A percentile compares a stretch with the other conserved stretches of the same genome.
phyloP scores from a whole-genome alignment of 2,329 filamentous ascomycete species.

The Scleromitrula shiraiana region DNA sequence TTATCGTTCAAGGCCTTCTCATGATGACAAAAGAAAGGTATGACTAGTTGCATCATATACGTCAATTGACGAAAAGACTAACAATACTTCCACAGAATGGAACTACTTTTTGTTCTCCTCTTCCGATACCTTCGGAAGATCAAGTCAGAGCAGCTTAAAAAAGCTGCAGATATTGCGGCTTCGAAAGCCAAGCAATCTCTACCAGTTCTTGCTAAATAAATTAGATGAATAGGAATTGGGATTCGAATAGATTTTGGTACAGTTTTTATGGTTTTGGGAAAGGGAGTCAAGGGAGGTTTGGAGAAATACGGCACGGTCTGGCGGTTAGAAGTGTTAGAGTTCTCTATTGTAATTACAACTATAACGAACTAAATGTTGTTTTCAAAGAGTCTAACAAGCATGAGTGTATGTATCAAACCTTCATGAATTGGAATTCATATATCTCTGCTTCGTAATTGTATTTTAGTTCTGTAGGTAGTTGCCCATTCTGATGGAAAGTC shows the following conservation, averaged over 20 bases:
- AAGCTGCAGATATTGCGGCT: conserved; percentile 55
- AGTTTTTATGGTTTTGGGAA: neutral
- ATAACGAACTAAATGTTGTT: neutral
- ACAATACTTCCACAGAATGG: conserved; percentile 51
- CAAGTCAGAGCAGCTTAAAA: conserved; percentile 60
- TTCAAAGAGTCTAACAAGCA: too few relatives aligned
- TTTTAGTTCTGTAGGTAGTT: too few relatives aligned
- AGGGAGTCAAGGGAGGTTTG: too few relatives aligned
- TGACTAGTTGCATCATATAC: conserved; percentile 18
- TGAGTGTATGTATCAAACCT: too few relatives aligned
- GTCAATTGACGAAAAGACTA: neutral
- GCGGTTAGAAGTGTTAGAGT: conserved; percentile 2
- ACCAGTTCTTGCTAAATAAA: conserved; percentile 27
- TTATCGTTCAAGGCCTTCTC: conserved; percentile 87
- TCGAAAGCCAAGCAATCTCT: conserved; percentile 42
- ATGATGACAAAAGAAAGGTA: conserved; percentile 99
- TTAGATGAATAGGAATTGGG: too few relatives aligned
- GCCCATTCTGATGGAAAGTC: too few relatives aligned
- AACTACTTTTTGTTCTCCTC: conserved; percentile 78
- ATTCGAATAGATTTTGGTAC: neutral
- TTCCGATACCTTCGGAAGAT: conserved; percentile 72
- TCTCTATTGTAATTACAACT: conserved; percentile 8
- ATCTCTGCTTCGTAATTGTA: too few relatives aligned
- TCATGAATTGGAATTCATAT: too few relatives aligned
- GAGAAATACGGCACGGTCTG: too few relatives aligned